Evolutionary conservation across 75 land plant species (phyloP).

Genomic region (Selaginella moellendorffii): DNA sequence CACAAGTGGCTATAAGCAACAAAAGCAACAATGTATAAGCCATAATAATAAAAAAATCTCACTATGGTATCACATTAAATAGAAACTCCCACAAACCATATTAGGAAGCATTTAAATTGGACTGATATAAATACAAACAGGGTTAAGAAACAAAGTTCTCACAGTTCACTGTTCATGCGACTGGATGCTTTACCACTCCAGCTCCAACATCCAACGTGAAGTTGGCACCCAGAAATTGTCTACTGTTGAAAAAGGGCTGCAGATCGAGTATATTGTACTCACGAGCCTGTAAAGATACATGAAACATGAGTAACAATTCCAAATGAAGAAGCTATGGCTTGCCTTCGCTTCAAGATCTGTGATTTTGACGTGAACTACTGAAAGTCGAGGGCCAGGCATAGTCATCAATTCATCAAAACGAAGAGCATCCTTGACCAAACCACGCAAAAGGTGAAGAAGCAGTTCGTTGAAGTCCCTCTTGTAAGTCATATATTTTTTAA

Average conservation of each 20-base stretch:
- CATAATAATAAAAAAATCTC: too few relatives aligned
- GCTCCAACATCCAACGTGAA: slow-evolving; percentile 51
- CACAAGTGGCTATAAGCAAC: too few relatives aligned
- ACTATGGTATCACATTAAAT: too few relatives aligned
- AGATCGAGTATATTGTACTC: slow-evolving; percentile 72
- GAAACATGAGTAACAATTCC: neutral
- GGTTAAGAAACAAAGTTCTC: too few relatives aligned
- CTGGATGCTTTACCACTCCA: slow-evolving; percentile 49
- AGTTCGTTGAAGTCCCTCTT: slow-evolving; percentile 85
- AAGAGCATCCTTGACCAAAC: slow-evolving; percentile 73
- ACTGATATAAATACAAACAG: too few relatives aligned
- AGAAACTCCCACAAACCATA: too few relatives aligned
- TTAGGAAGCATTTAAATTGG: too few relatives aligned
- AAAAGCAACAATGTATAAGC: too few relatives aligned
- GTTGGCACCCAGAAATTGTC: slow-evolving; percentile 40
- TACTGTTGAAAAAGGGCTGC: slow-evolving; percentile 65
- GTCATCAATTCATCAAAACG: slow-evolving; percentile 73
- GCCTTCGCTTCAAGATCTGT: slow-evolving; percentile 66
- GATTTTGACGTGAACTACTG: slow-evolving; percentile 57
- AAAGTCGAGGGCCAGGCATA: slow-evolving; percentile 28
- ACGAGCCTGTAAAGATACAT: slow-evolving; percentile 44
- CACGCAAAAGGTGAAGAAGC: slow-evolving; percentile 61
- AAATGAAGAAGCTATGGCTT: neutral
- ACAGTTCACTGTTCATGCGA: too few relatives aligned
- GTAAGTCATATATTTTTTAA: slow-evolving; percentile 86